Conservation (phyloP, 768 basidiomycete species). For the Leccinellum albellum region DNA sequence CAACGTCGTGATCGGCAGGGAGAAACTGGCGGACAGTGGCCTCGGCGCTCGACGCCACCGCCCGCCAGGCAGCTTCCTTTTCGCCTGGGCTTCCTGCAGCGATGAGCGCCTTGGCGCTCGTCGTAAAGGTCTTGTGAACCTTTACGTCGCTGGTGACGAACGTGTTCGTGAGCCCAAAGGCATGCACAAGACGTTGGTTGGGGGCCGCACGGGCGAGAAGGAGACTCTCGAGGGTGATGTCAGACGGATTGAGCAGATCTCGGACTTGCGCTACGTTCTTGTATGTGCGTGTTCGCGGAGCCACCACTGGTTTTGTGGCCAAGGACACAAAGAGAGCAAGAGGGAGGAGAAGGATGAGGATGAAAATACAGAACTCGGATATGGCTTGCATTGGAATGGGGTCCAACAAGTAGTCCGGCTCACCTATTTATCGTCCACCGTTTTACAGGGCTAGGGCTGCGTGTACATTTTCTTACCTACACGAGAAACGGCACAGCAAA, state of each 20-base stretch:
- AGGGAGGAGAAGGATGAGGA: neutral
- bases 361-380: neutral
- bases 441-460: neutral
- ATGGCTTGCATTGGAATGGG: neutral
- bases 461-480: neutral
- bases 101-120: conserved; percentile 21
- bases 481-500: neutral
- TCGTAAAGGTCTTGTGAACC: conserved; percentile 28
- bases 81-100: neutral
- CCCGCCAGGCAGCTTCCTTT: conserved; percentile 11
- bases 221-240: conserved; percentile 6
- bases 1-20: neutral
- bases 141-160: conserved; percentile 43
- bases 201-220: conserved; percentile 21
- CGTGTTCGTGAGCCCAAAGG: conserved; percentile 41
- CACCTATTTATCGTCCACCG: conserved; percentile 9
- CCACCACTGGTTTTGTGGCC: neutral
- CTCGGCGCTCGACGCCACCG: conserved; percentile 14
- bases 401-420: neutral
- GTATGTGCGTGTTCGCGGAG: conserved; percentile 11
- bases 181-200: conserved; percentile 22
- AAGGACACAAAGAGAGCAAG: neutral
- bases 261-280: conserved; percentile 3
- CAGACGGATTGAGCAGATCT: conserved; percentile 14
- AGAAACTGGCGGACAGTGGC: conserved; percentile 14